Conservation (phyloP, 202 grass and related monocot genomes). For the Cymbopogon flexuosus region DNA sequence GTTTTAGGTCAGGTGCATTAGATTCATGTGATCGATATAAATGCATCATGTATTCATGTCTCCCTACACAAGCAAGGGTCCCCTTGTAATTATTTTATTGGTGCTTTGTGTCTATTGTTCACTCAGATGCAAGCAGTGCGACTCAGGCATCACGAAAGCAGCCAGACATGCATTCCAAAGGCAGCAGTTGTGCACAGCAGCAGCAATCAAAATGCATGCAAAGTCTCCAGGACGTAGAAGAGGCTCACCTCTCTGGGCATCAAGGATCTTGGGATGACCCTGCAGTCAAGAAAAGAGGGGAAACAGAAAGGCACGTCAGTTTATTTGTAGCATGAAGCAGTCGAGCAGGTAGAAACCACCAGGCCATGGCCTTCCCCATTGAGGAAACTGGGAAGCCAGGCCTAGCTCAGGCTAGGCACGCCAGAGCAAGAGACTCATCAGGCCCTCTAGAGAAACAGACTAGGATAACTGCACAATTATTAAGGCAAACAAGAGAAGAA, state of each 20-base stretch:
- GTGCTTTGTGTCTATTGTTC: background rate
- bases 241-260: conserved; percentile 88
- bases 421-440: conserved; percentile 3
- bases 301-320: conserved; percentile 41
- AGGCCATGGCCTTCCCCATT: conserved; percentile 29
- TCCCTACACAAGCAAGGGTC: background rate
- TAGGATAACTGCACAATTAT: conserved; percentile 32
- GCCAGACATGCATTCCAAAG: background rate
- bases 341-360: conserved; percentile 29
- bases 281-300: conserved; percentile 40
- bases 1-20: background rate
- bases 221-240: conserved; percentile 1
- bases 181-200: background rate
- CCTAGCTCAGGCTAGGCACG: background rate
- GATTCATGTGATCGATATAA: conserved; percentile 45
- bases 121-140: background rate
- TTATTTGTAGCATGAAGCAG: conserved; percentile 36
- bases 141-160: background rate
- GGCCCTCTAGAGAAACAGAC: background rate
- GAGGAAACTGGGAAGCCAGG: conserved; percentile 27
- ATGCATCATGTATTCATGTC: conserved; percentile 18
- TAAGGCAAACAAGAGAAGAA: conserved; percentile 3
- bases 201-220: conserved; percentile 27
- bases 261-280: conserved; percentile 90
- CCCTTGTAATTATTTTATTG: conserved; percentile 17